A percentile compares a stretch with the other conserved stretches of the same genome.
phyloP scores from a whole-genome alignment of 352 stramenopile genomes.

The Pythium plurisporium region DNA sequence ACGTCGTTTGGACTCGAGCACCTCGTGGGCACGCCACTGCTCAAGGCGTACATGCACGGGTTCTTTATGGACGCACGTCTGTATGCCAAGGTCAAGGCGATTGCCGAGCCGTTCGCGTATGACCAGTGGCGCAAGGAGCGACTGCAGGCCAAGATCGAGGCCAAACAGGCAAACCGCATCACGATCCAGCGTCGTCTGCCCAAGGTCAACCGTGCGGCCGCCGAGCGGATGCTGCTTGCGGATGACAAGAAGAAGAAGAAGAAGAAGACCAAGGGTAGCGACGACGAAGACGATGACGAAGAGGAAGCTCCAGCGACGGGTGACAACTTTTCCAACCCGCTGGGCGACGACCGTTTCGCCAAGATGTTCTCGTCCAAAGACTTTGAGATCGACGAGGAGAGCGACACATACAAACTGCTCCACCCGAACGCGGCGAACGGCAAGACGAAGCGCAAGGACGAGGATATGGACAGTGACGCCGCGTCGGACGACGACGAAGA shows the following conservation, averaged over 20 bases:
- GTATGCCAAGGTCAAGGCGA: conserved; percentile 95
- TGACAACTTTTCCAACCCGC: conserved; percentile 59
- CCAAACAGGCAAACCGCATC: conserved; percentile 88
- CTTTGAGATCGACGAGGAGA: conserved; percentile 97
- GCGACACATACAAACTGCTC: conserved; percentile 94
- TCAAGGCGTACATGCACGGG: conserved; percentile 99
- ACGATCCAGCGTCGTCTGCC: conserved; percentile 84
- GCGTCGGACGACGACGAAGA: conserved; percentile 59
- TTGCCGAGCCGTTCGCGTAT: conserved; percentile 97
- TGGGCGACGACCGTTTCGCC: conserved; percentile 97
- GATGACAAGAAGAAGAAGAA: conserved; percentile 73
- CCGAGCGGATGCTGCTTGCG: conserved; percentile 73
- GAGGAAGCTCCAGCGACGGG: conserved; percentile 23
- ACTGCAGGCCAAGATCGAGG: conserved; percentile 91
- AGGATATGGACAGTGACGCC: conserved; percentile 92
- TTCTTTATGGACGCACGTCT: conserved; percentile 99
- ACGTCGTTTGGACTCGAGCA: conserved; percentile 96
- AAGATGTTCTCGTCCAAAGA: conserved; percentile 96
- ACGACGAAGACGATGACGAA: conserved; percentile 17
- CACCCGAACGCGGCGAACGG: conserved; percentile 90
- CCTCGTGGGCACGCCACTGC: conserved; percentile 95
- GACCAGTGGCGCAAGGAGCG: conserved; percentile 97
- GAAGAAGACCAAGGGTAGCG: conserved; percentile 21
- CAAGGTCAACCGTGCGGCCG: conserved; percentile 88
- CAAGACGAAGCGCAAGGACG: conserved; percentile 43